Evolutionary conservation across 2,329 filamentous ascomycete genomes (phyloP).

Genomic region (Tolypocladium inflatum): DNA sequence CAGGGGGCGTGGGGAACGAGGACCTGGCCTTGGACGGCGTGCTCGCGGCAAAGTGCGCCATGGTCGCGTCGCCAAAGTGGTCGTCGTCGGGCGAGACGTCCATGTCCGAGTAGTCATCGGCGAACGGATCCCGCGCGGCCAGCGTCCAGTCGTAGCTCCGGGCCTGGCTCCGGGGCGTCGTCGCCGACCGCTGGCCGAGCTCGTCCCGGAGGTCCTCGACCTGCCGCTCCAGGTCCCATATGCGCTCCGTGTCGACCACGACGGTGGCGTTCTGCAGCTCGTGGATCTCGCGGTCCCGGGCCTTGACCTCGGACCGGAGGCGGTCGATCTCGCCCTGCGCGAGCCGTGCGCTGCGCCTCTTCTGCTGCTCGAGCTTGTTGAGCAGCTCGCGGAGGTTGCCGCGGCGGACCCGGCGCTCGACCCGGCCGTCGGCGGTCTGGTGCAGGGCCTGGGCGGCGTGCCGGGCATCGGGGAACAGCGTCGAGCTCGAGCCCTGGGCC

Average conservation of each 20-base stretch:
- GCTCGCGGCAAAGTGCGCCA: conserved; percentile 40
- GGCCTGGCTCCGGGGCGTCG: background rate
- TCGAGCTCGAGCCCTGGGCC: conserved; percentile 6
- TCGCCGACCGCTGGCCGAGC: conserved; percentile 15
- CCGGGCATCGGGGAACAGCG: conserved; percentile 20
- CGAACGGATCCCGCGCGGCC: conserved; percentile 36
- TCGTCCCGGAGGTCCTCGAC: conserved; percentile 24
- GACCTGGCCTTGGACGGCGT: conserved; percentile 34
- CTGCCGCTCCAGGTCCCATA: conserved; percentile 31
- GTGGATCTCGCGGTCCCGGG: conserved; percentile 43
- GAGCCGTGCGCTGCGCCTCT: conserved; percentile 27
- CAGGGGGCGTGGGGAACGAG: conserved; percentile 47
- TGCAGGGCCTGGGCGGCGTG: conserved; percentile 28
- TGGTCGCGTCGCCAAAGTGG: conserved; percentile 39
- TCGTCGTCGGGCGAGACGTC: conserved; percentile 12
- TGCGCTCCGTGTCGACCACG: conserved; percentile 35
- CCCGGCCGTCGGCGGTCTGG: conserved; percentile 46
- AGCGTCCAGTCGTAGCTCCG: conserved; percentile 39
- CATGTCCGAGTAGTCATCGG: conserved; percentile 29
- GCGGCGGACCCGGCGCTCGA: conserved; percentile 46
- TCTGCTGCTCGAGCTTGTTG: conserved; percentile 39
- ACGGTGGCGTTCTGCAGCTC: conserved; percentile 41
- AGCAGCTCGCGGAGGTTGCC: conserved; percentile 50
- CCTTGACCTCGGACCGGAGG: conserved; percentile 38
- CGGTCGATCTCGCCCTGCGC: conserved; percentile 36